A percentile compares a stretch with the other conserved stretches of the same genome.
Conservation (phyloP, 139 green algal genomes). For the Deuterostichococcus epilithicus region DNA sequence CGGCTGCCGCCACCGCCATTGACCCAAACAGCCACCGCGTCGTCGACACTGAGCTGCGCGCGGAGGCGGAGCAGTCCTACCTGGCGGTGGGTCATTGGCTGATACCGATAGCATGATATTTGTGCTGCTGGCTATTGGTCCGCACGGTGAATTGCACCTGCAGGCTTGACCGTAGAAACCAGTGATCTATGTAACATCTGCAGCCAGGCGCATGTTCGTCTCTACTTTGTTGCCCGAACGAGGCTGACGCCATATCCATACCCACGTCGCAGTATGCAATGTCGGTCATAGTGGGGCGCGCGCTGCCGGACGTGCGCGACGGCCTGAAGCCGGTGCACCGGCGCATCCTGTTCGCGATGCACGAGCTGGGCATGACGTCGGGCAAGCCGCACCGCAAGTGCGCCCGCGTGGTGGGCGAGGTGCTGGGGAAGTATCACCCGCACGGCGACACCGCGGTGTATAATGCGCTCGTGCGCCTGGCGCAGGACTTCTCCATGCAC, state of each 20-base stretch:
- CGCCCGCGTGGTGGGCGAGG: slow-evolving; percentile 93
- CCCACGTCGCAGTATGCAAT: slow-evolving; percentile 80
- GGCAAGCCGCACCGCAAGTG: slow-evolving; percentile 55
- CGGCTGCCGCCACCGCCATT: background rate
- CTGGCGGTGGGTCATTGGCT: slow-evolving; percentile 26
- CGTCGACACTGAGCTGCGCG: slow-evolving; percentile 43
- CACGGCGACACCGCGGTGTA: slow-evolving; percentile 94
- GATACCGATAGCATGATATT: background rate
- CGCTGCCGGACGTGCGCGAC: slow-evolving; percentile 93
- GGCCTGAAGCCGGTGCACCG: slow-evolving; percentile 97
- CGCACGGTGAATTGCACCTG: background rate
- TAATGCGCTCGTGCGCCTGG: slow-evolving; percentile 90
- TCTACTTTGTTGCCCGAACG: background rate
- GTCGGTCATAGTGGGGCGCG: slow-evolving; percentile 94
- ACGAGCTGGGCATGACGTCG: slow-evolving; percentile 81
- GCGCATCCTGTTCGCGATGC: slow-evolving; percentile 95
- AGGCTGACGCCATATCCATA: no score
- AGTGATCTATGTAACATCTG: background rate
- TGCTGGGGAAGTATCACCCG: slow-evolving; percentile 97
- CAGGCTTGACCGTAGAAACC: background rate
- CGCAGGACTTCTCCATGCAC: slow-evolving; percentile 83
- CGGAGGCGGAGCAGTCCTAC: slow-evolving; percentile 54
- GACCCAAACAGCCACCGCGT: slow-evolving; percentile 8
- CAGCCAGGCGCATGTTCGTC: background rate
- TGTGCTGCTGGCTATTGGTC: background rate